Conservation (phyloP, 2,329 filamentous ascomycete species). For the Drechslerella dactyloides region DNA sequence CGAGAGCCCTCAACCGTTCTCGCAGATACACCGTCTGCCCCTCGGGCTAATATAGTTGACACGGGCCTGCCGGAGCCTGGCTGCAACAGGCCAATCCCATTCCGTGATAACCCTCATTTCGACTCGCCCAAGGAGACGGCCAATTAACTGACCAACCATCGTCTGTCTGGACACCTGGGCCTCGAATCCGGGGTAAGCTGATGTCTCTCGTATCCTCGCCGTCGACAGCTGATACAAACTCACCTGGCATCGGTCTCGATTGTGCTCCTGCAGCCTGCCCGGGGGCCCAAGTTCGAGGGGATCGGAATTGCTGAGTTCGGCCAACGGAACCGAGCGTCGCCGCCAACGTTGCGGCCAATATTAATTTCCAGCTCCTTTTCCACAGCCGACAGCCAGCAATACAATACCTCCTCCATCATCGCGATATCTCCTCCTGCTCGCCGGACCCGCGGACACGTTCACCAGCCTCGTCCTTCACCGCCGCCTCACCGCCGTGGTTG, state of each 20-base stretch:
- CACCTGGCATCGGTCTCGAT: not conserved
- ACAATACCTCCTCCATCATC: not conserved
- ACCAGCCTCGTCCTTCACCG: not conserved
- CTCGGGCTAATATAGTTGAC: slow-evolving; percentile 6
- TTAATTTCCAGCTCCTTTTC: slow-evolving; percentile 7
- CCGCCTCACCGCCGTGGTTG: slow-evolving; percentile 1
- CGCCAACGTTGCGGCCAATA: not conserved
- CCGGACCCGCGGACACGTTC: not conserved
- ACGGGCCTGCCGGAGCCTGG: not conserved
- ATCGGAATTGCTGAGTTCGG: slow-evolving; percentile 4
- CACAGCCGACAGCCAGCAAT: not conserved
- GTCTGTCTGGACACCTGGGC: not conserved
- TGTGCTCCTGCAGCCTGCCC: not conserved
- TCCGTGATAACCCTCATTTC: slow-evolving; percentile 2
- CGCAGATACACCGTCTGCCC: too few relatives aligned
- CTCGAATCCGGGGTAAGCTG: slow-evolving; percentile 10
- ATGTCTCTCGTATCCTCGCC: slow-evolving; percentile 1
- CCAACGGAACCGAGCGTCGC: not conserved
- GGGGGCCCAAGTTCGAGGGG: not conserved
- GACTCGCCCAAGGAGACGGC: not conserved
- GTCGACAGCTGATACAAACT: not conserved
- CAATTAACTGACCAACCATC: not conserved
- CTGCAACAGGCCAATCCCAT: slow-evolving; percentile 6
- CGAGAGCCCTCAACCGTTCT: too few relatives aligned
- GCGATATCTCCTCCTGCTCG: not conserved